phyloP scores from a whole-genome alignment of 1,284 basidiomycete species.

The Marasmius fiardii region DNA sequence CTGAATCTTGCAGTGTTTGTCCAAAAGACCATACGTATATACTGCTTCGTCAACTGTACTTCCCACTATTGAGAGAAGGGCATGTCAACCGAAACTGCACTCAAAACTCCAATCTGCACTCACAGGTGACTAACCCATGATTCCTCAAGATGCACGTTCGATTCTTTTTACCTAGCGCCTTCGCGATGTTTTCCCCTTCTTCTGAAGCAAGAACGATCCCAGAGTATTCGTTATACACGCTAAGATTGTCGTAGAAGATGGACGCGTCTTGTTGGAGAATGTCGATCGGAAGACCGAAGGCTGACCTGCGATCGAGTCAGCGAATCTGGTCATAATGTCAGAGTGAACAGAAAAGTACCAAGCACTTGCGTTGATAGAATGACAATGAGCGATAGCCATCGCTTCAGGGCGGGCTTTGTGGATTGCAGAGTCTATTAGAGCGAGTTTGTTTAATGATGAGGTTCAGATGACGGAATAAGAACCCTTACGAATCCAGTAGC shows the following conservation, averaged over 20 bases:
- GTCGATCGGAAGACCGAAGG: conserved; percentile 54
- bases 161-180: conserved; percentile 42
- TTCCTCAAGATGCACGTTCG: conserved; percentile 43
- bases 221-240: conserved; percentile 45
- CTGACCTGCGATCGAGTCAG: conserved; percentile 18
- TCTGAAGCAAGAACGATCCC: conserved; percentile 58
- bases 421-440: conserved; percentile 43
- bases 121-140: conserved; percentile 54
- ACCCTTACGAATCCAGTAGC: conserved; percentile 23
- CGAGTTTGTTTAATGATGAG: conserved; percentile 10
- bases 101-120: conserved; percentile 22
- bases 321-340: background rate
- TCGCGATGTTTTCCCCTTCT: conserved; percentile 55
- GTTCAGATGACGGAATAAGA: conserved; percentile 24
- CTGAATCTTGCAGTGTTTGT: conserved; percentile 44
- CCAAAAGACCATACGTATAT: conserved; percentile 30
- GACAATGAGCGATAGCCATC: conserved; percentile 61
- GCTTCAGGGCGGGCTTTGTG: conserved; percentile 62
- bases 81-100: too few relatives aligned
- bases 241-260: conserved; percentile 39
- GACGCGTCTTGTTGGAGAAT: conserved; percentile 49
- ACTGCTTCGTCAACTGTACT: conserved; percentile 28
- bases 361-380: conserved; percentile 60
- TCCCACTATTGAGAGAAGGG: conserved; percentile 6
- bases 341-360: conserved; percentile 30